Evolutionary conservation across 345 rosid species (phyloP).

Genomic region (Diplotaxis tenuifolia): DNA sequence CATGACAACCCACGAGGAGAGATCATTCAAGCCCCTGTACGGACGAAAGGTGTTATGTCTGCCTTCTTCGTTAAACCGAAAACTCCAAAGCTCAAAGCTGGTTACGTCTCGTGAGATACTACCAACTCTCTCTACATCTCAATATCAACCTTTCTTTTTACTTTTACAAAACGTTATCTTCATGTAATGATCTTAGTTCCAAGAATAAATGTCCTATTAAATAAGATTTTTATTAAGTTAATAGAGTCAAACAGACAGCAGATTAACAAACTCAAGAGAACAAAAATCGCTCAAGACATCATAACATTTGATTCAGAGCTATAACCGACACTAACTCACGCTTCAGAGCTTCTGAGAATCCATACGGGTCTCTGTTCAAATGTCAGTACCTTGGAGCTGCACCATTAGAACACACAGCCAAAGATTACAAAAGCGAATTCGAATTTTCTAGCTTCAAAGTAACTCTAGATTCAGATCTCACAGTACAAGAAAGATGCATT

Average conservation of each 20-base stretch:
- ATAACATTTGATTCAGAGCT: not conserved
- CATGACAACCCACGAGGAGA: constrained; percentile 61
- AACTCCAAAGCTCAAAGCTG: constrained; percentile 60
- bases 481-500: constrained; percentile 27
- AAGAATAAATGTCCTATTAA: not conserved
- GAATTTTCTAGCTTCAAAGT: not conserved
- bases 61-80: constrained; percentile 84
- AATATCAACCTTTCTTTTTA: not conserved
- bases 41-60: constrained; percentile 78
- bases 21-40: constrained; percentile 59
- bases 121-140: not conserved
- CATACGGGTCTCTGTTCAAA: not conserved
- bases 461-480: not conserved
- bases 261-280: not conserved
- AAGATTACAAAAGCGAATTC: not conserved
- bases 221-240: not conserved
- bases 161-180: not conserved
- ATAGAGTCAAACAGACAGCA: not conserved
- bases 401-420: constrained; percentile 8
- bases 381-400: constrained; percentile 63
- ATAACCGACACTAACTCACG: not conserved
- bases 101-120: constrained; percentile 47
- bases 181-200: constrained; percentile 29
- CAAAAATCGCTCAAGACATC: constrained; percentile 11
- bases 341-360: constrained; percentile 8